Evolutionary conservation across 345 rosid genomes (phyloP).

Genomic region (Eucalyptus victrix): DNA sequence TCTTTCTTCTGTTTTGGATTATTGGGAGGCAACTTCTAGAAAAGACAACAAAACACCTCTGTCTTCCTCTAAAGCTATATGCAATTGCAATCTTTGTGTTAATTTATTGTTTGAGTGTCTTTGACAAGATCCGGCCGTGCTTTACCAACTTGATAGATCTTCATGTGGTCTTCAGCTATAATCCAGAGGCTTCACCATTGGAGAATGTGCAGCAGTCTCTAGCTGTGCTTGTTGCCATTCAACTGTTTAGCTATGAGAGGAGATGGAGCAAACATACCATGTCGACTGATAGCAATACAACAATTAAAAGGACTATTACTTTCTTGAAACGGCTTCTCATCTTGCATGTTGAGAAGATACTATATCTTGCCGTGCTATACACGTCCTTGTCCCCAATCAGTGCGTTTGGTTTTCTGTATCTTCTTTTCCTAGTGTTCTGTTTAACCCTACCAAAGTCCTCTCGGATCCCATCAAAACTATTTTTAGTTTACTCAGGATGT

Average conservation of each 20-base stretch:
- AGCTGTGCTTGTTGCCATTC: constrained; percentile 25
- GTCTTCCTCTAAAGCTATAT: constrained; percentile 27
- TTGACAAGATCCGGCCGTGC: constrained; percentile 7
- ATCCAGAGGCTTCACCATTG: constrained; percentile 14
- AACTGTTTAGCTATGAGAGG: constrained; percentile 32
- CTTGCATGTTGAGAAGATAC: constrained; percentile 30
- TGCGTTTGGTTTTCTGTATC: constrained; percentile 22
- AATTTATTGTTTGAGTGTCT: constrained; percentile 15
- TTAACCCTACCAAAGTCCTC: constrained; percentile 29
- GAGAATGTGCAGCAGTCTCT: constrained; percentile 21
- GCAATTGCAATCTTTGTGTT: constrained; percentile 13
- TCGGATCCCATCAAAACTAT: constrained; percentile 17
- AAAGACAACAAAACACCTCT: constrained; percentile 17
- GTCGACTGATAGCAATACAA: background rate
- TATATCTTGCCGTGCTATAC: constrained; percentile 15
- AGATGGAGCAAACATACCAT: constrained; percentile 3
- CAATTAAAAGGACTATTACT: background rate
- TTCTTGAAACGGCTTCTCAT: constrained; percentile 19
- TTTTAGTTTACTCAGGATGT: constrained; percentile 23
- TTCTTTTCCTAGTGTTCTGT: constrained; percentile 16
- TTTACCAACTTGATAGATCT: constrained; percentile 12
- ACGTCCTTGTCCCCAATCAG: constrained; percentile 27
- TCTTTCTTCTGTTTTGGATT: constrained; percentile 34
- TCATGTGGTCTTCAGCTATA: constrained; percentile 9
- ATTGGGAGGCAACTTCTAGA: constrained; percentile 26